Percentiles rank a stretch among this genome's conserved stretches.
Evolutionary conservation across 2,329 filamentous ascomycete species (phyloP).

Genomic region (Fusarium aywerte): DNA sequence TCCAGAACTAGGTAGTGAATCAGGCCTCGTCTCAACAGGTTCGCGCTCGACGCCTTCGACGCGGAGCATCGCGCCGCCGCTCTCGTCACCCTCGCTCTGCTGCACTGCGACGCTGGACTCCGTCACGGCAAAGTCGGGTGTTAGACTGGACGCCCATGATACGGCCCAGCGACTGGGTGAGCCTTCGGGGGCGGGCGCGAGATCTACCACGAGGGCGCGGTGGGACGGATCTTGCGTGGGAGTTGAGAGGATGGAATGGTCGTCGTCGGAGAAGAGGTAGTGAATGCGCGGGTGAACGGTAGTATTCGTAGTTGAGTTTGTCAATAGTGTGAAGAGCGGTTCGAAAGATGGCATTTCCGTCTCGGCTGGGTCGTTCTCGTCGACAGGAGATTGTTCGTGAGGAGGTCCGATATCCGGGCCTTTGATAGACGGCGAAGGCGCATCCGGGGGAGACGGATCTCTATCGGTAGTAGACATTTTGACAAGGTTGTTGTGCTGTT

Average conservation of each 20-base stretch:
- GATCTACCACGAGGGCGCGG: constrained; percentile 67
- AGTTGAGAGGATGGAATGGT: constrained; percentile 78
- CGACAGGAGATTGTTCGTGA: constrained; percentile 21
- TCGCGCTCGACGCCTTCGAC: constrained; percentile 55
- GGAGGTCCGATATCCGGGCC: constrained; percentile 28
- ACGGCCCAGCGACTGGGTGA: constrained; percentile 64
- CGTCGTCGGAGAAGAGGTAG: constrained; percentile 95
- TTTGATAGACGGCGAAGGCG: constrained; percentile 21
- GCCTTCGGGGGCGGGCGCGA: constrained; percentile 53
- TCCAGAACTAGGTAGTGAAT: constrained; percentile 46
- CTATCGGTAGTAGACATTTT: constrained; percentile 44
- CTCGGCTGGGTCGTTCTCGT: constrained; percentile 27
- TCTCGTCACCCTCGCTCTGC: constrained; percentile 52
- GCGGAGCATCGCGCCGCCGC: constrained; percentile 48
- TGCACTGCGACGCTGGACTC: constrained; percentile 57
- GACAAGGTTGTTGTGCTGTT: constrained; percentile 2
- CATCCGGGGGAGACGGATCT: constrained; percentile 39
- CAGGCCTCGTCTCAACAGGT: constrained; percentile 45
- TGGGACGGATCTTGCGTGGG: constrained; percentile 56
- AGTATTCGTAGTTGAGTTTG: constrained; percentile 76
- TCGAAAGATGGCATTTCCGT: constrained; percentile 64
- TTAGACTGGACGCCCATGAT: constrained; percentile 76
- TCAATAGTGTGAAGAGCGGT: constrained; percentile 87
- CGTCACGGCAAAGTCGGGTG: constrained; percentile 74
- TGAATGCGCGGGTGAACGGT: constrained; percentile 87